Evolutionary conservation across 2,329 filamentous ascomycete species (phyloP), one percentile per base, ranked within the genome.

Genomic region (Didymella keratinophila): DNA sequence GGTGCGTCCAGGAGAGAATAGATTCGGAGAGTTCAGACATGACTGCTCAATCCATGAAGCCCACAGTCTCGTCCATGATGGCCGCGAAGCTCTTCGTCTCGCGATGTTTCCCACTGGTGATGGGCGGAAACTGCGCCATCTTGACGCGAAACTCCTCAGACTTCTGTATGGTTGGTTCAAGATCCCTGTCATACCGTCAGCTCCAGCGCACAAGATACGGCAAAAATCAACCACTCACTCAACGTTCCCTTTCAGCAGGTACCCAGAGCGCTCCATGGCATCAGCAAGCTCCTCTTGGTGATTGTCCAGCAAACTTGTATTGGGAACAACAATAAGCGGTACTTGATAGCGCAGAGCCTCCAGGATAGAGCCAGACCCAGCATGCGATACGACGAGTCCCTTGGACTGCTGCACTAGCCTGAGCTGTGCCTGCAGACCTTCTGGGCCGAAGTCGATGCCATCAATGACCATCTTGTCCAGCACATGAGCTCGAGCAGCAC

Each of bases 271-370:
- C 30, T 89, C 86, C 56, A 98, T 84, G 65, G 91, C 88, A 48
- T 87, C 82, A 0, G 94, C 94, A 53, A 99, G 84, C 75, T 98
- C 92, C 20, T 87, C 84, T 77, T 99, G 95, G 73, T 99, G 95
- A 70, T 99, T 94, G 71, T 96, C 88, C 68, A 97, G 84, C 0
- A 99, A 84, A 7, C 82, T 81, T 1, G 87, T 84, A 75, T 99
- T 99, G 2, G 94, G 91, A 2, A 99, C 93, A 0, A 97, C 92
- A 48, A 99, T 84, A n/a, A 98, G 80, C 2, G 91, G 89, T 0
- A 93, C 81, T 14, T 87, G 85, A 51, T 90, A 80, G 42, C 91
- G 87, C 62, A 96, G 85, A 0, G 89, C 92, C 73, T 93, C 92
- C 0, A 98, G 83, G 27, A 98, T 93, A 3, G 92, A 93, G 9